These are phyloP conservation scores for Balakata baccata DNA, from an alignment of 345 rosid species.

Conservation along the genomic window DNA sequence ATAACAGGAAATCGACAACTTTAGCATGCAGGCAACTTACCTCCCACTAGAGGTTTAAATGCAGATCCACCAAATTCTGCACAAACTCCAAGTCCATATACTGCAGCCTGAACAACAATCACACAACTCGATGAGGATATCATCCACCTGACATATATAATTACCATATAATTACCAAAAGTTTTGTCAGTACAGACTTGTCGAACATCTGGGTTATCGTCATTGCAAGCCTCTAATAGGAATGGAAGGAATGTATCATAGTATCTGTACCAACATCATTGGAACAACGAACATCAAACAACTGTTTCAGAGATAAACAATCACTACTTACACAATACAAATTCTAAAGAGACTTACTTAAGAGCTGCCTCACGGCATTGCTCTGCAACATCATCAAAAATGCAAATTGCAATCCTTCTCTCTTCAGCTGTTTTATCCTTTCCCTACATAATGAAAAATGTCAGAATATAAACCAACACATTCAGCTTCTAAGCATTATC, in stretches of 20 bases:
- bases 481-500: background rate
- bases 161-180: constrained; percentile 6
- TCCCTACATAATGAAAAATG: constrained; percentile 48
- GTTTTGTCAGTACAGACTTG: constrained; percentile 47
- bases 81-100: constrained; percentile 99
- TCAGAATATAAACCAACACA: constrained; percentile 7
- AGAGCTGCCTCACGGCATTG: constrained; percentile 93
- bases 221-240: constrained; percentile 96
- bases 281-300: constrained; percentile 20
- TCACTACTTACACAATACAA: constrained; percentile 6
- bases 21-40: constrained; percentile 32
- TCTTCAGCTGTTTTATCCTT: constrained; percentile 98
- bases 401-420: constrained; percentile 98
- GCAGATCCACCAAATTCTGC: constrained; percentile 90
- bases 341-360: constrained; percentile 47
- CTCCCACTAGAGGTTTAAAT: constrained; percentile 94
- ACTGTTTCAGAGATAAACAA: constrained; percentile 9
- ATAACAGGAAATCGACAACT: background rate
- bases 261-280: constrained; percentile 50
- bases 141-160: constrained; percentile 5
- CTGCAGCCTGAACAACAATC: constrained; percentile 73
- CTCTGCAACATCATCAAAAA: constrained; percentile 98
- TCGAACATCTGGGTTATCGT: constrained; percentile 87
- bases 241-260: constrained; percentile 95
- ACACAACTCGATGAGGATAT: constrained; percentile 14